These are phyloP conservation scores for Colletotrichum sansevieriae DNA, from an alignment of 2,329 filamentous ascomycete genomes.

Conservation along the genomic window DNA sequence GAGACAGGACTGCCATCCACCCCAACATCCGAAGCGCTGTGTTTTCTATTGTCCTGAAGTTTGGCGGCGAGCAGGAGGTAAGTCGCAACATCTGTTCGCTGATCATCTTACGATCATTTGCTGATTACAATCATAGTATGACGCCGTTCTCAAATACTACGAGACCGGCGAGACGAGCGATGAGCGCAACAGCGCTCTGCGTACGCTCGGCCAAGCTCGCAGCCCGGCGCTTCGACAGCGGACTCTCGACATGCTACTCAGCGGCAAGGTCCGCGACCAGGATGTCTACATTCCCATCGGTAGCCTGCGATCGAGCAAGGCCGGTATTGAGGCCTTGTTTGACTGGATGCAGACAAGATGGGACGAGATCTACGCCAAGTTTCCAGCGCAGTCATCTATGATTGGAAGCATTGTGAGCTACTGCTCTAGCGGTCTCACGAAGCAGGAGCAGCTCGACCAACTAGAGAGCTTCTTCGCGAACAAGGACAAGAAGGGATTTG, in stretches of 20 bases:
- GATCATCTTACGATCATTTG: neutral
- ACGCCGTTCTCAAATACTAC: constrained; percentile 78
- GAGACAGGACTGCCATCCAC: constrained; percentile 86
- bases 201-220: constrained; percentile 83
- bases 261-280: constrained; percentile 90
- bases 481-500: constrained; percentile 87
- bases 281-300: constrained; percentile 92
- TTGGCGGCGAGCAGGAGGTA: constrained; percentile 87
- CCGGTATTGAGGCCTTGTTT: constrained; percentile 86
- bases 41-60: constrained; percentile 85
- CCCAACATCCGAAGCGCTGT: constrained; percentile 91
- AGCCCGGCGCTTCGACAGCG: constrained; percentile 84
- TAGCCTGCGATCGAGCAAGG: constrained; percentile 80
- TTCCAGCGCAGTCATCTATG: constrained; percentile 90
- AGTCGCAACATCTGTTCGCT: constrained; percentile 43
- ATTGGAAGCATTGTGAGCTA: constrained; percentile 87
- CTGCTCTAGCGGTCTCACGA: constrained; percentile 84
- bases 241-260: constrained; percentile 80
- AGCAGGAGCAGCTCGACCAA: constrained; percentile 78
- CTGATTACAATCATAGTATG: constrained; percentile 67
- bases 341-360: constrained; percentile 89
- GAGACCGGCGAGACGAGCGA: constrained; percentile 59
- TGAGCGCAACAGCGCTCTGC: constrained; percentile 92
- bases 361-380: constrained; percentile 83
- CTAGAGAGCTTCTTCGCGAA: constrained; percentile 85